phyloP scores from a whole-genome alignment of 208 protist species.

The Naegleria gruberi region DNA sequence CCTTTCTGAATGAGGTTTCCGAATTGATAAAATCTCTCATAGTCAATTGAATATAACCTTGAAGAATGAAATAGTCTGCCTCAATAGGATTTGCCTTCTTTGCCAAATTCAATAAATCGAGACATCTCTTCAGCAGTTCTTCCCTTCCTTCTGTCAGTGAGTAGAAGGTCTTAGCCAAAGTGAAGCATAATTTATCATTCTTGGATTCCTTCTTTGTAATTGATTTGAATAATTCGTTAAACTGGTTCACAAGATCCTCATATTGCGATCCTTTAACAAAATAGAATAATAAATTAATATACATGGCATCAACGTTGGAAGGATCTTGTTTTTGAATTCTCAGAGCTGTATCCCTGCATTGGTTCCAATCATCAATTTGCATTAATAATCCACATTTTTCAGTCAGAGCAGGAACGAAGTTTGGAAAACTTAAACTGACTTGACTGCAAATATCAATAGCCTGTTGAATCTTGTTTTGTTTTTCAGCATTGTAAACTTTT shows the following conservation, averaged over 20 bases:
- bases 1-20: slow-evolving; percentile 57
- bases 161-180: slow-evolving; percentile 59
- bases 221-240: slow-evolving; percentile 54
- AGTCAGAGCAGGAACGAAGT: slow-evolving; percentile 32
- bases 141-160: slow-evolving; percentile 50
- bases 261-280: slow-evolving; percentile 63
- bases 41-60: slow-evolving; percentile 62
- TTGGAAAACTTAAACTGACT: slow-evolving; percentile 26
- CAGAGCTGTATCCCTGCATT: slow-evolving; percentile 64
- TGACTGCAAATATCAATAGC: slow-evolving; percentile 36
- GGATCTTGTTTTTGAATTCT: slow-evolving; percentile 58
- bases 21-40: slow-evolving; percentile 63
- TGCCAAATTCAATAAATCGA: slow-evolving; percentile 58
- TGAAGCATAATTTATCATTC: slow-evolving; percentile 61
- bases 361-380: slow-evolving; percentile 80
- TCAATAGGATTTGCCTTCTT: slow-evolving; percentile 48
- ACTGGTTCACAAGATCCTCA: slow-evolving; percentile 49
- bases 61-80: slow-evolving; percentile 65
- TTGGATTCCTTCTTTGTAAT: slow-evolving; percentile 60
- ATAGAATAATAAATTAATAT: slow-evolving; percentile 57
- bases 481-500: slow-evolving; percentile 28
- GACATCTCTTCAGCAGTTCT: slow-evolving; percentile 55
- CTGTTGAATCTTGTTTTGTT: slow-evolving; percentile 13
- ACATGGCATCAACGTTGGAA: slow-evolving; percentile 63
- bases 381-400: slow-evolving; percentile 56